A percentile compares a stretch with the other conserved stretches of the same genome.
These are phyloP conservation scores for Cylindricascospora bacillispora DNA, from an alignment of 1,139 yeast genomes.

Conservation along the genomic window DNA sequence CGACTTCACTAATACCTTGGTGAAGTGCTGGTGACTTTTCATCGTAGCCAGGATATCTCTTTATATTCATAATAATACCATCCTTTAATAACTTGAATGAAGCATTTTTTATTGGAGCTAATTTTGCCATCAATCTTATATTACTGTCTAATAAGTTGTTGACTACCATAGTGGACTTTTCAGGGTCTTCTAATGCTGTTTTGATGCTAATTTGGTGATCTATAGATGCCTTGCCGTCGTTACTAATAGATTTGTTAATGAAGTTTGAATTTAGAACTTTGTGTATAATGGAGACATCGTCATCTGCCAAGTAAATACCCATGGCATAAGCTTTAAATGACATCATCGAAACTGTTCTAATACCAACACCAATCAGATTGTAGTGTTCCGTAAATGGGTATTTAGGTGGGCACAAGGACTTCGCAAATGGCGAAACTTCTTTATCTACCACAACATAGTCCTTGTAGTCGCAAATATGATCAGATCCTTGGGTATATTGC, in stretches of 20 bases:
- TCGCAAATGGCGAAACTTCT: conserved; percentile 39
- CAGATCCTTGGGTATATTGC: too few relatives aligned
- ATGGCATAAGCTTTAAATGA: conserved; percentile 70
- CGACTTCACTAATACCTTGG: conserved; percentile 3
- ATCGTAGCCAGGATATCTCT: conserved; percentile 3
- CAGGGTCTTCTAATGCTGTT: conserved; percentile 43
- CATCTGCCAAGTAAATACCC: conserved; percentile 56
- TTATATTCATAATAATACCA: conserved; percentile 46
- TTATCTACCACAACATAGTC: conserved; percentile 29
- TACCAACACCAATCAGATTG: conserved; percentile 59
- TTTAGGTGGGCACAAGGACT: conserved; percentile 7
- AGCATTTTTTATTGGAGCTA: conserved; percentile 74
- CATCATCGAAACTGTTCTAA: conserved; percentile 66
- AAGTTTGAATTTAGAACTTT: conserved; percentile 31
- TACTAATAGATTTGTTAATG: conserved; percentile 23
- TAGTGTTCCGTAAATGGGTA: conserved; percentile 20
- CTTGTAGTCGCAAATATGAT: too few relatives aligned
- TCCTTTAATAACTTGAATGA: conserved; percentile 77
- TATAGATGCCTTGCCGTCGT: conserved; percentile 17
- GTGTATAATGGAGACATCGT: conserved; percentile 37
- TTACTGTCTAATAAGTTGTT: conserved; percentile 41
- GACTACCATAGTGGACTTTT: conserved; percentile 39
- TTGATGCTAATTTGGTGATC: conserved; percentile 36
- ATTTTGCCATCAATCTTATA: conserved; percentile 51
- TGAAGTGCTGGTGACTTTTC: conserved; percentile 1